Conservation (phyloP, 129 eudicot genomes). For the Flaveria ramosissima region DNA sequence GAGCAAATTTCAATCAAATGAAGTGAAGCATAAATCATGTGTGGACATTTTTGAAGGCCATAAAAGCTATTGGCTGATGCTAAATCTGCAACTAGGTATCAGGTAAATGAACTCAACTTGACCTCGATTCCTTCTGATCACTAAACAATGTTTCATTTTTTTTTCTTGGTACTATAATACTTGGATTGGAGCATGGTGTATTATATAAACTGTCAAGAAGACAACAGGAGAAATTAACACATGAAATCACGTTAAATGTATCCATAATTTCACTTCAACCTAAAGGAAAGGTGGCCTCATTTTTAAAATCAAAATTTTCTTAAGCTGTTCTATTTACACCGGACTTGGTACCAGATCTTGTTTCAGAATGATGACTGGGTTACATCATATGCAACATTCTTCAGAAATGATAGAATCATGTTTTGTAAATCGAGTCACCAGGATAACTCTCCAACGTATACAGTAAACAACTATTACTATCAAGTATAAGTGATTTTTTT, state of each 20-base stretch:
- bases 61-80: constrained; percentile 88
- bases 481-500: not conserved
- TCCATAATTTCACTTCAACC: not conserved
- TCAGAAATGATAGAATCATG: constrained; percentile 6
- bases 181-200: not conserved
- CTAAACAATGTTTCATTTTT: not conserved
- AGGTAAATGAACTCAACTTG: constrained; percentile 59
- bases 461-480: not conserved
- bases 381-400: not conserved
- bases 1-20: constrained; percentile 48
- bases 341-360: not conserved
- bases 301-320: not conserved
- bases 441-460: constrained; percentile 5
- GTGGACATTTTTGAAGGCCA: constrained; percentile 60
- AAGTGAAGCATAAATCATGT: constrained; percentile 57
- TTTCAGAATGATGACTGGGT: constrained; percentile 8
- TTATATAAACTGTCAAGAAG: constrained; percentile 13
- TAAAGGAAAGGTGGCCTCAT: not conserved
- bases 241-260: constrained; percentile 5
- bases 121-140: constrained; percentile 14
- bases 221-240: constrained; percentile 26
- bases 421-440: not conserved
- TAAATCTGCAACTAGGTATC: constrained; percentile 96
- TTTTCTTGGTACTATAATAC: not conserved
- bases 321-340: not conserved